Conservation (phyloP, 176 grass and related monocot species). For the Hordeum vulgare region DNA sequence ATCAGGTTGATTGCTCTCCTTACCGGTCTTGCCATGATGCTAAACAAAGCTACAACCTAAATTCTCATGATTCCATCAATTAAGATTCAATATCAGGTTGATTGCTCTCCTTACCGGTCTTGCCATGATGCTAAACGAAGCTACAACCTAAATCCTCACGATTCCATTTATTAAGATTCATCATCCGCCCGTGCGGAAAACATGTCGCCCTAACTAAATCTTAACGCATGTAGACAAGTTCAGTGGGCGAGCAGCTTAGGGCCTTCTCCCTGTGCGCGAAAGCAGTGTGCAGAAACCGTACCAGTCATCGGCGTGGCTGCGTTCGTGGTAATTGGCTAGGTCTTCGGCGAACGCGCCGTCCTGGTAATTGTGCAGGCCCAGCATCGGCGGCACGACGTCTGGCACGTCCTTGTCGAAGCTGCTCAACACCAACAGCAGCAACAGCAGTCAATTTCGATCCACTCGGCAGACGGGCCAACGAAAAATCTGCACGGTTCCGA, state of each 20-base stretch:
- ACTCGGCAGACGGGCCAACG: neutral
- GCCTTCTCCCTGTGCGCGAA: neutral
- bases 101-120: no score
- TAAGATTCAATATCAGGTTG: neutral
- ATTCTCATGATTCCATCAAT: neutral
- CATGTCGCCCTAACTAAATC: neutral
- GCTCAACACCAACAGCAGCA: slow-evolving; percentile 23
- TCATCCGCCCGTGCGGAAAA: neutral
- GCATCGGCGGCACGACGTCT: slow-evolving; percentile 54
- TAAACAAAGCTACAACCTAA: neutral
- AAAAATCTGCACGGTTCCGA: neutral
- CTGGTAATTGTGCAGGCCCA: slow-evolving; percentile 64
- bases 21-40: no score
- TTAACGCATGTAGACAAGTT: neutral
- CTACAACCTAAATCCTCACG: neutral
- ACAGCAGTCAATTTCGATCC: neutral
- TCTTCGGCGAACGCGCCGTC: slow-evolving; percentile 60
- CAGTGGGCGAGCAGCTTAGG: neutral
- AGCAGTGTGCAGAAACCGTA: neutral
- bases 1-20: no score
- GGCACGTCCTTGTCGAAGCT: slow-evolving; percentile 91
- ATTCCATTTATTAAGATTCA: neutral
- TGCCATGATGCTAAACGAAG: neutral
- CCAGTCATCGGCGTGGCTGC: slow-evolving; percentile 64
- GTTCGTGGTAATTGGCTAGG: slow-evolving; percentile 63